Base-by-base conservation (phyloP, 2,329 filamentous ascomycete genomes). In the Calonectria pseudoreteaudii region DNA sequence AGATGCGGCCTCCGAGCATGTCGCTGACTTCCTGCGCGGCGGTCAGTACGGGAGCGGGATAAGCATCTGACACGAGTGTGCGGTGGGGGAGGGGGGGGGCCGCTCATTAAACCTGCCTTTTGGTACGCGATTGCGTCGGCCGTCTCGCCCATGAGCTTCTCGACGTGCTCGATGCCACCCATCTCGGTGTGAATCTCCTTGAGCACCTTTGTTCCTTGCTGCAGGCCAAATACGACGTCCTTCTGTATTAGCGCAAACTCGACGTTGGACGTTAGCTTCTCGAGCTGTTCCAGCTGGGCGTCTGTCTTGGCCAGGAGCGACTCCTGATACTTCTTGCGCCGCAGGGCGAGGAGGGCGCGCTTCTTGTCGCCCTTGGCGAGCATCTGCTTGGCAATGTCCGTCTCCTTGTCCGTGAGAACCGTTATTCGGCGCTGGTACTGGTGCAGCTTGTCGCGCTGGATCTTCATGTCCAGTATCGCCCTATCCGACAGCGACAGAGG, bases 171-270 rank as follows among this genome's bases (percentile, higher is more conserved):
- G 75, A 99, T 88, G 3, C 97, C 96, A 72, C 96, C 96, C 94
- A 99, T 98, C 87, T 99, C 96, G 80, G 91, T 91, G 83, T 98
- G 94, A 72, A 99, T 98, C 84, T 97, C 94, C 83, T 94, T 93
- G 74, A 99, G 88, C 44, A 98, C 97, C 75, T 90, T 91, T 0
- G 96, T 98, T 50, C 96, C 96, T 87, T 98, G 95, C 85, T 97
- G 94, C 80, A 99, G 85, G 0, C 97, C 97, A 85, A 94, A 98
- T 5, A 99, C 84, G 47, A 99, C 94, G 87, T 98, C 97, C 86
- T 98, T 98, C 84, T 98, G 96, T 78, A 99, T 97, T 31, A 96
- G 91, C 49, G 97, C 95, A 85, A 99, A 99, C 86, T 99, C 97
- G 81, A 99, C 95, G 83, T 92, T 95, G 70, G 92, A 91, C 11